Percentiles rank a stretch among this genome's conserved stretches.
Evolutionary conservation across 2,329 filamentous ascomycete genomes (phyloP).

Genomic region (Fusarium sp.): DNA sequence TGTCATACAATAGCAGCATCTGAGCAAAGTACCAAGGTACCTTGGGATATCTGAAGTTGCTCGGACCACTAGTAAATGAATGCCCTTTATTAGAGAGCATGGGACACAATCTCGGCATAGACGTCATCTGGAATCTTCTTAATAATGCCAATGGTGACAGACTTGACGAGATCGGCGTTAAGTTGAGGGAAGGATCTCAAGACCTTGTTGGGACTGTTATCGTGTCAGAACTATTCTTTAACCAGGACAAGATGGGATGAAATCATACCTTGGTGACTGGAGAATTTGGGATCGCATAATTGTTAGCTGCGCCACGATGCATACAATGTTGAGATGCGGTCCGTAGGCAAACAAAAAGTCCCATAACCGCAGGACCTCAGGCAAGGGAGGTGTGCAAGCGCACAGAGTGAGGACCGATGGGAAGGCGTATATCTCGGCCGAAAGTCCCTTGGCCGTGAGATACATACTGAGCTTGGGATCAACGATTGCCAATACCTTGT

Average conservation of each 20-base stretch:
- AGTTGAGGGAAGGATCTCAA: slow-evolving; percentile 86
- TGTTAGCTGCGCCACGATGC: slow-evolving; percentile 93
- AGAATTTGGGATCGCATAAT: slow-evolving; percentile 86
- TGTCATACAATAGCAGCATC: not conserved
- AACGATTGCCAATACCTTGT: slow-evolving; percentile 89
- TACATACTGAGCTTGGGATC: slow-evolving; percentile 87
- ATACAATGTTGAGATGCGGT: slow-evolving; percentile 91
- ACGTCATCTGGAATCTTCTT: slow-evolving; percentile 89
- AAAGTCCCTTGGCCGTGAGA: slow-evolving; percentile 83
- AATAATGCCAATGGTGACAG: slow-evolving; percentile 83
- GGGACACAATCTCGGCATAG: slow-evolving; percentile 86
- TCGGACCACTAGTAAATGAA: not conserved
- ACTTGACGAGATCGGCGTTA: slow-evolving; percentile 83
- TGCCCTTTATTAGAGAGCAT: slow-evolving; percentile 69
- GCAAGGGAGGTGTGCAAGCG: slow-evolving; percentile 92
- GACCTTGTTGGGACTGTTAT: slow-evolving; percentile 84
- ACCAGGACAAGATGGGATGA: not conserved
- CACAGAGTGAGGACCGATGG: slow-evolving; percentile 93
- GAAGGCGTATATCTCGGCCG: slow-evolving; percentile 95
- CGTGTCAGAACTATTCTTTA: slow-evolving; percentile 35
- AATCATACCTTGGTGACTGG: slow-evolving; percentile 75
- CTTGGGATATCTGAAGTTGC: not conserved
- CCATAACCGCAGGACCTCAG: slow-evolving; percentile 92
- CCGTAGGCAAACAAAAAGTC: slow-evolving; percentile 98
- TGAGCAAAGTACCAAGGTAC: not conserved